Evolutionary conservation across 805 yeast genomes (phyloP), one percentile per base, ranked within the genome.

Genomic region (Torulaspora quercuum): DNA sequence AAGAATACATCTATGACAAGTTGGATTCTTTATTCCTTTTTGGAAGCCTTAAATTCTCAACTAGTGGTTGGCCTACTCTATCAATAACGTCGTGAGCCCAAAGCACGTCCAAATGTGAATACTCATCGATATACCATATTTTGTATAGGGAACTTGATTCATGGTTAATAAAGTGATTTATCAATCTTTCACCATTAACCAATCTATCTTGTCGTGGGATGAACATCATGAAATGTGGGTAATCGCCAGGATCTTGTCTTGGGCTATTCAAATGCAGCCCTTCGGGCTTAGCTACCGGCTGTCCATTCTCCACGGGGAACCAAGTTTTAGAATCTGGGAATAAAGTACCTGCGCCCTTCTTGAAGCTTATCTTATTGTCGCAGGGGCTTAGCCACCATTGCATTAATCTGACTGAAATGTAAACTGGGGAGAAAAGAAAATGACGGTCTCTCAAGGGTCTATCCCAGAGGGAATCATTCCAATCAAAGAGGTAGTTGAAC

Each of bases 101-200:
- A 9, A 89, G 66, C 1, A 88, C 95, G 61, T 90, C 98, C 35
- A 90, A 64, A 60, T 90, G 98, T 11, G 88, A 77, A 57, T 90
- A 90, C 7, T 69, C 72, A 0, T 75, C 73, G 5, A 90, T 51
- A 20, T 50, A 53, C 47, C 62, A 55, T 13, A 59, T 54, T 12
- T 58, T 55, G 45, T 50, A 64, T 13, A 51, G 29, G 2, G 45
- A 45, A 9, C 52, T 52, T 9, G 54, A 53, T 60, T 90, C 97
- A 42, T 69, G 67, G 24, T 68, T 61, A 11, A 67, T 59, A 61
- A 90, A 70, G 51, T 90, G 89, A 12, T 77, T 63, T 7, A 78
- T 66, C 22, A 92, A 69, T 37, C 77, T 60, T 20, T 69, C 70
- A 0, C 95, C 92, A 57, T 85, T 82, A 7, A 90, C 97, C 23